phyloP scores from a whole-genome alignment of 2,329 filamentous ascomycete species.

The Venturia asperata region DNA sequence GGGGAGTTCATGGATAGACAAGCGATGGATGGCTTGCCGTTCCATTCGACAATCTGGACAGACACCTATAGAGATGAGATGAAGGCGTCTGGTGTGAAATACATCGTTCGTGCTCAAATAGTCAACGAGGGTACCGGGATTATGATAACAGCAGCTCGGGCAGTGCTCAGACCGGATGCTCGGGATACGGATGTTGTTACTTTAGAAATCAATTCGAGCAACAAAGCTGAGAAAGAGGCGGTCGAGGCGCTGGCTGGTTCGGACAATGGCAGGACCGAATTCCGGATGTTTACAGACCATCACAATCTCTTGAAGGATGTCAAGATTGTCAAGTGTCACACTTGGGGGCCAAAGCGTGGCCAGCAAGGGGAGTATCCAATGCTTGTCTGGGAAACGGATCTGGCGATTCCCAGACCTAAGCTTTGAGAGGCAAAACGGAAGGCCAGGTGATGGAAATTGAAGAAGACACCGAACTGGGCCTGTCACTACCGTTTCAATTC shows the following conservation, averaged over 20 bases:
- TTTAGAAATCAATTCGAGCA: neutral
- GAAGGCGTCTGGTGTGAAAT: neutral
- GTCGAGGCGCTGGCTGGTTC: conserved; percentile 1
- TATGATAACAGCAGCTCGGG: neutral
- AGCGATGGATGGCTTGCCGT: neutral
- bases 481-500: neutral
- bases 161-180: neutral
- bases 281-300: neutral
- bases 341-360: neutral
- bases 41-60: neutral
- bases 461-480: neutral
- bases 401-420: neutral
- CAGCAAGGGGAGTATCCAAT: neutral
- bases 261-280: neutral
- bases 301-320: neutral
- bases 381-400: neutral
- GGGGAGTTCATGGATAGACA: neutral
- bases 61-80: neutral
- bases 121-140: neutral
- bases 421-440: neutral
- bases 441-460: neutral
- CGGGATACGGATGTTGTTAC: neutral
- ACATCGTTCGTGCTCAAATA: neutral
- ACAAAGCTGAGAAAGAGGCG: neutral
- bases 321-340: neutral